phyloP scores from a whole-genome alignment of 352 stramenopile species.

The Plasmopara muralis region DNA sequence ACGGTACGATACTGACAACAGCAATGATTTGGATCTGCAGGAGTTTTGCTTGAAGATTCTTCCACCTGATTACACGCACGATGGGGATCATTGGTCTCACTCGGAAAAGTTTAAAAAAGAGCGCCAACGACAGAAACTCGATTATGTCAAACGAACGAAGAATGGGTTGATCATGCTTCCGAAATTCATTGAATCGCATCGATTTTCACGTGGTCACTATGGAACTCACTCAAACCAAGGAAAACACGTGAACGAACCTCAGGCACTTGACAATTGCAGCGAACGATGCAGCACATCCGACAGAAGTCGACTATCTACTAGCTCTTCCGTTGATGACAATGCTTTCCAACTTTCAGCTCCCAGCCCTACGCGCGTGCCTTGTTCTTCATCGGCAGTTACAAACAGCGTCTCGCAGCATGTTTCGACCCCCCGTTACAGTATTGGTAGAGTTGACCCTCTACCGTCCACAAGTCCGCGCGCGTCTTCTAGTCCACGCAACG shows the following conservation, averaged over 20 bases:
- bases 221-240: slow-evolving; percentile 35
- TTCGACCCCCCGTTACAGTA: slow-evolving; percentile 5
- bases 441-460: slow-evolving; percentile 2
- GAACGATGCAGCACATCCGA: slow-evolving; percentile 8
- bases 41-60: slow-evolving; percentile 78
- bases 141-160: slow-evolving; percentile 56
- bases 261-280: slow-evolving; percentile 1
- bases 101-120: slow-evolving; percentile 51
- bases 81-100: slow-evolving; percentile 73
- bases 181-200: slow-evolving; percentile 48
- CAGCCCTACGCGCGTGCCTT: slow-evolving; percentile 12
- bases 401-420: slow-evolving; percentile 5
- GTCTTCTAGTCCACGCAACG: slow-evolving; percentile 24
- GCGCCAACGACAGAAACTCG: slow-evolving; percentile 36
- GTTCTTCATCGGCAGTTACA: slow-evolving; percentile 6
- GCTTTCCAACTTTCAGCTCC: slow-evolving; percentile 18
- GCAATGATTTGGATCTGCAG: slow-evolving; percentile 73
- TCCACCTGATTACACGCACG: slow-evolving; percentile 69
- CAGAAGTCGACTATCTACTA: slow-evolving; percentile 9
- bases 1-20: slow-evolving; percentile 72
- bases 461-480: slow-evolving; percentile 7
- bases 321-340: slow-evolving; percentile 8
- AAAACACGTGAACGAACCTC: slow-evolving; percentile 22
- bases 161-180: slow-evolving; percentile 59
- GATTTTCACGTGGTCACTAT: slow-evolving; percentile 48